A percentile compares a stretch with the other conserved stretches of the same genome.
Conservation (phyloP, 176 grass and related monocot genomes). For the Secale cereale region DNA sequence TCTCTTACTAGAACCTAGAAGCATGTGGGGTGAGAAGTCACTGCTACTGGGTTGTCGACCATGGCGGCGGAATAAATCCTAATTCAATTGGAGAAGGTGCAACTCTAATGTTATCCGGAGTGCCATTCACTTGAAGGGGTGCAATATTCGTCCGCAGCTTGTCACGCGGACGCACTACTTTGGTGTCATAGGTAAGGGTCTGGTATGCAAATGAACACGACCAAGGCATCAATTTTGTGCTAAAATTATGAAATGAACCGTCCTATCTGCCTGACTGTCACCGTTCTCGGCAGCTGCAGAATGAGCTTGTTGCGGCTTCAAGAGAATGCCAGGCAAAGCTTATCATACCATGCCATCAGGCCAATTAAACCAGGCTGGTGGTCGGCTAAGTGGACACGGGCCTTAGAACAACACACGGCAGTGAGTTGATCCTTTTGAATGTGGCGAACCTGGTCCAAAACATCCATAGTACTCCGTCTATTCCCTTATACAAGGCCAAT, state of each 20-base stretch:
- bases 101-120: slow-evolving; percentile 22
- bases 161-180: slow-evolving; percentile 79
- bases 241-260: background rate
- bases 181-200: slow-evolving; percentile 69
- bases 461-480: too few species aligned
- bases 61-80: too few species aligned
- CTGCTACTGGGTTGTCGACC: too few species aligned
- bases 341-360: slow-evolving; percentile 27
- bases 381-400: slow-evolving; percentile 68
- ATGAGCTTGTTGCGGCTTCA: slow-evolving; percentile 62
- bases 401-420: slow-evolving; percentile 39
- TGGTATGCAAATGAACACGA: slow-evolving; percentile 45
- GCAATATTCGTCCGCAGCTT: slow-evolving; percentile 88
- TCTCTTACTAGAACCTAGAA: too few species aligned
- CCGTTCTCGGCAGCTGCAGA: slow-evolving; percentile 45
- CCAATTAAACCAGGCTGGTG: slow-evolving; percentile 76
- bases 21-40: too few species aligned
- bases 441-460: background rate
- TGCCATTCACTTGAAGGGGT: slow-evolving; percentile 89
- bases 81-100: too few species aligned
- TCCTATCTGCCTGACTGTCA: background rate
- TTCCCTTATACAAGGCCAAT: too few species aligned
- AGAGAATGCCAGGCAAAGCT: slow-evolving; percentile 38
- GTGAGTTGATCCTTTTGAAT: slow-evolving; percentile 4
- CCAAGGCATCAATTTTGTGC: slow-evolving; percentile 35